Evolutionary conservation across 306 rosid species (phyloP), one percentile per base, ranked within the genome.

Genomic region (Ammopiptanthus mongolicus): DNA sequence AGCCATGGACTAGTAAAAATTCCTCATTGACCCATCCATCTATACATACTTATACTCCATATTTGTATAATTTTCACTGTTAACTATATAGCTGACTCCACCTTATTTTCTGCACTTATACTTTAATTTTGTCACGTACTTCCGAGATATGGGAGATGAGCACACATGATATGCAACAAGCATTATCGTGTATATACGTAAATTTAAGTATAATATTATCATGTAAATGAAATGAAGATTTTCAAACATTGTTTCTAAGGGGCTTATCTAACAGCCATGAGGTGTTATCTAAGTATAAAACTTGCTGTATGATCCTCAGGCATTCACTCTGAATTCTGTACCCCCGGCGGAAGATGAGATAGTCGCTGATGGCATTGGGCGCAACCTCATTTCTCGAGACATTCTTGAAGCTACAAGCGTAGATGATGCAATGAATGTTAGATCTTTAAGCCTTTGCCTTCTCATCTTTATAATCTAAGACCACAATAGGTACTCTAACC

Each of bases 341-440:
- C 92, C 93, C 17, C 99, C 91, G 0, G 72, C 65, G 12, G 83
- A 89, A 81, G 84, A 74, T 37, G 92, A 93, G 86, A 71, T 91
- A 58, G 89, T 81, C 47, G 88, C 93, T 0, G 89, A 92, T 42
- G 92, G 89, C n/a, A 88, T 90, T 33, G 96, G 92, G 8, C 82
- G 89, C 41, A 95, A 92, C 88, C 90, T 95, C 71, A 59, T 95
- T 59, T 86, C 97, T 51, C 82, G 96, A 29, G 88, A 90, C 80
- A 83, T 91, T 76, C 96, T 91, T 46, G 96, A 91, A 89, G 90
- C 96, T n/a, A 74, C 84, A 23, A 74, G 88, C 85, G 86, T 95
- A 17, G 86, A 87, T 0, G 88, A 92, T 63, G 96, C 97, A 51
- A 18, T 90, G 61, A 68, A 17, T 65, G 97, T 90, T 73, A 75